These are phyloP conservation scores for Ulota crispa DNA, from an alignment of 225 moss, liverwort and hornwort species.

Conservation along the genomic window DNA sequence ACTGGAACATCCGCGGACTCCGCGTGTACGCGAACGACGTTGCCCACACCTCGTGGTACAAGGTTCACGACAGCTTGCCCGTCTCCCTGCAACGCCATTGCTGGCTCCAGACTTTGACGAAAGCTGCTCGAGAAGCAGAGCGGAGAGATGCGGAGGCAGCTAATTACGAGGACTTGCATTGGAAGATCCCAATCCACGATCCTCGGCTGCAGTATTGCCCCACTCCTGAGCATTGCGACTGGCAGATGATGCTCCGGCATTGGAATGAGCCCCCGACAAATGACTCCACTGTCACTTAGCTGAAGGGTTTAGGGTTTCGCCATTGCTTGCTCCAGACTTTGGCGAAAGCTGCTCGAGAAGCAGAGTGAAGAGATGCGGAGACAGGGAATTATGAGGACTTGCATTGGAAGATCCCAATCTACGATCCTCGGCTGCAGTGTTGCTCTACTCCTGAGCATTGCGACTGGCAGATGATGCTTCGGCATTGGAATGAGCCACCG, in stretches of 20 bases:
- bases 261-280: constrained; percentile 23
- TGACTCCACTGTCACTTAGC: neutral
- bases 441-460: constrained; percentile 24
- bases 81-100: constrained; percentile 55
- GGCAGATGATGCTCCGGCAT: constrained; percentile 30
- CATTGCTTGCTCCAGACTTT: neutral
- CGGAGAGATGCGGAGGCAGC: constrained; percentile 31
- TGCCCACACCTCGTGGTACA: constrained; percentile 66
- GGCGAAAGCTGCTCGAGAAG: constrained; percentile 42
- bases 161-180: constrained; percentile 29
- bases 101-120: constrained; percentile 41
- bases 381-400: constrained; percentile 14
- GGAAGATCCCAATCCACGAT: constrained; percentile 39
- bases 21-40: constrained; percentile 59
- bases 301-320: neutral
- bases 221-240: constrained; percentile 30
- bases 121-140: constrained; percentile 42
- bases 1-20: constrained; percentile 52
- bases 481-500: constrained; percentile 28
- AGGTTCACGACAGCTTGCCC: constrained; percentile 66
- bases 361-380: constrained; percentile 35
- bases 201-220: constrained; percentile 38
- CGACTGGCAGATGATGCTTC: constrained; percentile 37
- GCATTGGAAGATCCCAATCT: constrained; percentile 41
- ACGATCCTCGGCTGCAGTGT: constrained; percentile 39